These are phyloP conservation scores for Polytrichum commune DNA, from an alignment of 225 moss, liverwort and hornwort species.

Conservation along the genomic window DNA sequence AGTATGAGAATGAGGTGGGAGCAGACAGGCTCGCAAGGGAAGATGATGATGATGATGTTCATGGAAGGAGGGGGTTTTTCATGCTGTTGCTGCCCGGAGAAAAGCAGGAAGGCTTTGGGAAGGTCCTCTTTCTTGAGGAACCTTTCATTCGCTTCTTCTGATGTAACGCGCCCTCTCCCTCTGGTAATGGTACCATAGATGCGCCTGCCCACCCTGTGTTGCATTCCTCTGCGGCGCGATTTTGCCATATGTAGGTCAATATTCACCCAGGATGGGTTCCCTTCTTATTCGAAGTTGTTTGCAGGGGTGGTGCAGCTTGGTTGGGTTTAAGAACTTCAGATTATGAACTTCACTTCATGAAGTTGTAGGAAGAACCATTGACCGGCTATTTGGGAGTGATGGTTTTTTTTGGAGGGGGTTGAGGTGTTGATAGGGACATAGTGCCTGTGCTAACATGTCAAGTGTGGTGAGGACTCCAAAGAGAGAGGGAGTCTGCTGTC, in stretches of 20 bases:
- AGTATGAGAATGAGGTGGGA: slow-evolving; percentile 90
- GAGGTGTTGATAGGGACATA: slow-evolving; percentile 8
- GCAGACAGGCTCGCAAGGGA: slow-evolving; percentile 76
- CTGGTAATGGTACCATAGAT: slow-evolving; percentile 94
- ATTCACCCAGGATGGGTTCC: slow-evolving; percentile 36
- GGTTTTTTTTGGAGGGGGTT: slow-evolving; percentile 1
- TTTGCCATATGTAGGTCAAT: slow-evolving; percentile 51
- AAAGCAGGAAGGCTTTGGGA: slow-evolving; percentile 81
- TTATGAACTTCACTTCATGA: slow-evolving; percentile 2
- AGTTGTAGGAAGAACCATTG: background rate
- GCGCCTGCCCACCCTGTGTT: slow-evolving; percentile 72
- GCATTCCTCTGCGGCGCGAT: slow-evolving; percentile 68
- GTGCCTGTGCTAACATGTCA: too few relatives aligned
- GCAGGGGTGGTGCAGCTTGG: slow-evolving; percentile 2
- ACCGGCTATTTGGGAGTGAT: too few relatives aligned
- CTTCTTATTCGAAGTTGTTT: slow-evolving; percentile 4
- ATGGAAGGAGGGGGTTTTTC: slow-evolving; percentile 90
- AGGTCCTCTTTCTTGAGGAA: slow-evolving; percentile 74
- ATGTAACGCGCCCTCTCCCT: slow-evolving; percentile 87
- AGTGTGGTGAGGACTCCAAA: too few relatives aligned
- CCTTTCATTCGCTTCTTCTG: slow-evolving; percentile 90
- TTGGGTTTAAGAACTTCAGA: background rate
- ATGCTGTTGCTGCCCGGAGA: slow-evolving; percentile 96
- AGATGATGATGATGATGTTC: slow-evolving; percentile 36
- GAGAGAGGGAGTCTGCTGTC: slow-evolving; percentile 11